Conservation (phyloP, 2,329 filamentous ascomycete genomes). For the Akanthomyces dipterigenus region DNA sequence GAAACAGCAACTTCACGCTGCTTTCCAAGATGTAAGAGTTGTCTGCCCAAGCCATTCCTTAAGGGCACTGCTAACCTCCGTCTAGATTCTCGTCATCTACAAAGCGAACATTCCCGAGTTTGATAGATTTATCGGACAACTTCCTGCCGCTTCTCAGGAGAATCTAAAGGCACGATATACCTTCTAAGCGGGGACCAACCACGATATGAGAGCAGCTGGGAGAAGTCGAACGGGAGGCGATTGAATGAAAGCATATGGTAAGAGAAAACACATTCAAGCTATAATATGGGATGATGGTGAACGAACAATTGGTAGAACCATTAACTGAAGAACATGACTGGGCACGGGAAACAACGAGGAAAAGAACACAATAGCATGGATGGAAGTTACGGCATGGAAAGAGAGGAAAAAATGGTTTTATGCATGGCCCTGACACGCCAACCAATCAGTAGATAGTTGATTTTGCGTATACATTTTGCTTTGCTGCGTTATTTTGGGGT, state of each 20-base stretch:
- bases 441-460: slow-evolving; percentile 9
- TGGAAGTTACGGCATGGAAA: slow-evolving; percentile 6
- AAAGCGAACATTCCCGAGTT: slow-evolving; percentile 55
- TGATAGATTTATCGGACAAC: slow-evolving; percentile 44
- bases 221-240: neutral
- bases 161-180: slow-evolving; percentile 42
- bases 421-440: slow-evolving; percentile 5
- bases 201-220: neutral
- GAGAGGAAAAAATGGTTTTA: neutral
- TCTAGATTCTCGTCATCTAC: slow-evolving; percentile 47
- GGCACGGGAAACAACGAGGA: slow-evolving; percentile 6
- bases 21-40: slow-evolving; percentile 66
- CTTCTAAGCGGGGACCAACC: slow-evolving; percentile 22
- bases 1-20: slow-evolving; percentile 59
- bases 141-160: slow-evolving; percentile 44
- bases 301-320: neutral
- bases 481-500: neutral
- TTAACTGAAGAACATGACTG: neutral
- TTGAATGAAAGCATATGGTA: slow-evolving; percentile 13
- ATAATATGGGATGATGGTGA: slow-evolving; percentile 9
- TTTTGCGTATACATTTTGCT: neutral
- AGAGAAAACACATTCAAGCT: neutral
- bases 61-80: slow-evolving; percentile 3
- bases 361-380: neutral
- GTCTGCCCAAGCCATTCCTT: neutral